phyloP scores from a whole-genome alignment of 2,329 filamentous ascomycete genomes.

The Fusarium hainanense region DNA sequence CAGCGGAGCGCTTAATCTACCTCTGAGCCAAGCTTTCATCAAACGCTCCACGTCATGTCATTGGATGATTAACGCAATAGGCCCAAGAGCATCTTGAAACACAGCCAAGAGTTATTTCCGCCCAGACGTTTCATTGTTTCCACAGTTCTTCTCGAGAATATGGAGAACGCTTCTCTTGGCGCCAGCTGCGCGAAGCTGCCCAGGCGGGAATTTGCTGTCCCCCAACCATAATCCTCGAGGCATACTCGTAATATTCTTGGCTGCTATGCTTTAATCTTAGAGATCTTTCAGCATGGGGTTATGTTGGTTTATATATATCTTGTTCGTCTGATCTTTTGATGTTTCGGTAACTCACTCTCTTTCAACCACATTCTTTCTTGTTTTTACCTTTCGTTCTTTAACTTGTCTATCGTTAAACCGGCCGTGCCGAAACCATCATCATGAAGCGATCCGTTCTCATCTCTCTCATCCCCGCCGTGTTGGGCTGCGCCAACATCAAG shows the following conservation, averaged over 20 bases:
- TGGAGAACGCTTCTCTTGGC: slow-evolving; percentile 16
- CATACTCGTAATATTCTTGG: not conserved
- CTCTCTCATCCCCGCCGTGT: slow-evolving; percentile 38
- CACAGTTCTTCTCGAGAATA: slow-evolving; percentile 1
- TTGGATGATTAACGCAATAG: not conserved
- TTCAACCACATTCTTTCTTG: slow-evolving; percentile 12
- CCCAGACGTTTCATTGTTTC: slow-evolving; percentile 30
- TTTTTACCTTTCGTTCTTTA: slow-evolving; percentile 22
- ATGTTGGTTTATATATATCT: slow-evolving; percentile 14
- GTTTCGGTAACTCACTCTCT: slow-evolving; percentile 1
- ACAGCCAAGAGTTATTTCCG: slow-evolving; percentile 10
- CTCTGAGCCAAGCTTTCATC: not conserved
- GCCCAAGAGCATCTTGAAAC: slow-evolving; percentile 18
- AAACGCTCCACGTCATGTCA: slow-evolving; percentile 1
- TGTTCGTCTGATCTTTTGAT: not conserved
- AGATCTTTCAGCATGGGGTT: not conserved
- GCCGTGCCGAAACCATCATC: slow-evolving; percentile 21
- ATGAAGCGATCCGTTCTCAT: slow-evolving; percentile 41
- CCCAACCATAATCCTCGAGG: slow-evolving; percentile 29
- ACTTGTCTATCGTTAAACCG: slow-evolving; percentile 20
- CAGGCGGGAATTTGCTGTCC: slow-evolving; percentile 39
- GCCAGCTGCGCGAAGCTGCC: slow-evolving; percentile 7
- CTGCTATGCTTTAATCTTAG: slow-evolving; percentile 29
- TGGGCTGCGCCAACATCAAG: slow-evolving; percentile 39
- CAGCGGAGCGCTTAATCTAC: not conserved